Evolutionary conservation across 2,329 filamentous ascomycete species (phyloP).

Genomic region (Neonectria neomacrospora): DNA sequence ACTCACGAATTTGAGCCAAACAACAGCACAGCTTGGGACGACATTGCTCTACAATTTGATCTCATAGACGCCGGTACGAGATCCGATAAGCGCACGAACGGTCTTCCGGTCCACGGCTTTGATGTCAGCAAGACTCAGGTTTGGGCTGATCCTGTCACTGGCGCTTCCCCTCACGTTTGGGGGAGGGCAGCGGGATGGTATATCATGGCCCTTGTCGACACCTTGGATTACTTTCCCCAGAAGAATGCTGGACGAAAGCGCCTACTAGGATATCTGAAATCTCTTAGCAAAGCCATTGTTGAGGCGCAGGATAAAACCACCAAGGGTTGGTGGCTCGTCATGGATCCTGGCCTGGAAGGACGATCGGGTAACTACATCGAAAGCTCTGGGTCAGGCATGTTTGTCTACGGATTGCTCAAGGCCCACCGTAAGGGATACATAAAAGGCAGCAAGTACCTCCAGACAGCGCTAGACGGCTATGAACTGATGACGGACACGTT

Average conservation of each 20-base stretch:
- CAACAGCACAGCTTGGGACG: conserved; percentile 36
- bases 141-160: conserved; percentile 35
- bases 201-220: conserved; percentile 36
- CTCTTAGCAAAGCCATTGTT: conserved; percentile 28
- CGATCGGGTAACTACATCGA: conserved; percentile 66
- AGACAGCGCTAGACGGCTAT: conserved; percentile 29
- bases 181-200: conserved; percentile 37
- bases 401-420: conserved; percentile 61
- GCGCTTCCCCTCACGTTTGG: conserved; percentile 36
- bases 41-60: conserved; percentile 34
- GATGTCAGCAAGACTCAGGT: conserved; percentile 32
- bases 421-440: conserved; percentile 43
- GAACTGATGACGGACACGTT: conserved; percentile 47
- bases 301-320: conserved; percentile 27
- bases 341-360: conserved; percentile 56
- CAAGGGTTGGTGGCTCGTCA: conserved; percentile 64
- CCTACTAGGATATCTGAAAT: conserved; percentile 25
- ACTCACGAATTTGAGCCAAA: conserved; percentile 33
- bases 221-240: conserved; percentile 33
- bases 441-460: conserved; percentile 45
- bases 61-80: conserved; percentile 26
- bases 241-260: conserved; percentile 25
- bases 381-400: conserved; percentile 67
- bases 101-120: conserved; percentile 31
- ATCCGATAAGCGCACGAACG: conserved; percentile 20